A percentile compares a stretch with the other conserved stretches of the same genome.
Conservation (phyloP, 257 asterid species). For the Cordia subcordata region DNA sequence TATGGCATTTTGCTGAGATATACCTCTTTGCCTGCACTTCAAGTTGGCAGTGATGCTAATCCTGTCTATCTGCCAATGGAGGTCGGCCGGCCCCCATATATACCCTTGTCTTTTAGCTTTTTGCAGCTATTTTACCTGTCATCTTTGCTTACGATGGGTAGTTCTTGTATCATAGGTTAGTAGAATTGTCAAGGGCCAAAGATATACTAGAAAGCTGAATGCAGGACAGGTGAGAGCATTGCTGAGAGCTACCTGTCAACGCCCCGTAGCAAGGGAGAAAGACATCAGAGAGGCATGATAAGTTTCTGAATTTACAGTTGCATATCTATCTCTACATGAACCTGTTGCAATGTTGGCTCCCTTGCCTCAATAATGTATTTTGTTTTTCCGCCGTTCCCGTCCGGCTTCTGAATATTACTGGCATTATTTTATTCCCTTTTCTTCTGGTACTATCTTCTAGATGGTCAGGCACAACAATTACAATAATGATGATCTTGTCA, state of each 20-base stretch:
- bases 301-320: neutral
- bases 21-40: slow-evolving; percentile 59
- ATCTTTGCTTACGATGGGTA: neutral
- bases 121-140: neutral
- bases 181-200: slow-evolving; percentile 48
- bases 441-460: slow-evolving; percentile 33
- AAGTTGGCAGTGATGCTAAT: slow-evolving; percentile 51
- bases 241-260: slow-evolving; percentile 69
- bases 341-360: neutral
- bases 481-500: slow-evolving; percentile 20
- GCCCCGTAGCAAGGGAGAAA: slow-evolving; percentile 35
- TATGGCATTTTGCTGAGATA: slow-evolving; percentile 30
- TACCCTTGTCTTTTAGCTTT: neutral
- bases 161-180: slow-evolving; percentile 37
- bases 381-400: neutral
- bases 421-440: slow-evolving; percentile 2
- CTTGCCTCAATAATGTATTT: neutral
- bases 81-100: slow-evolving; percentile 30
- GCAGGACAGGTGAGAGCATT: slow-evolving; percentile 60
- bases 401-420: slow-evolving; percentile 22
- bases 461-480: slow-evolving; percentile 36
- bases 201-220: slow-evolving; percentile 46
- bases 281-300: slow-evolving; percentile 33
- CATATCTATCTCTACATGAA: slow-evolving; percentile 12
- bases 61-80: slow-evolving; percentile 78